A percentile compares a stretch with the other conserved stretches of the same genome.
Conservation (phyloP, 768 basidiomycete genomes). For the Boletus subparvulus region DNA sequence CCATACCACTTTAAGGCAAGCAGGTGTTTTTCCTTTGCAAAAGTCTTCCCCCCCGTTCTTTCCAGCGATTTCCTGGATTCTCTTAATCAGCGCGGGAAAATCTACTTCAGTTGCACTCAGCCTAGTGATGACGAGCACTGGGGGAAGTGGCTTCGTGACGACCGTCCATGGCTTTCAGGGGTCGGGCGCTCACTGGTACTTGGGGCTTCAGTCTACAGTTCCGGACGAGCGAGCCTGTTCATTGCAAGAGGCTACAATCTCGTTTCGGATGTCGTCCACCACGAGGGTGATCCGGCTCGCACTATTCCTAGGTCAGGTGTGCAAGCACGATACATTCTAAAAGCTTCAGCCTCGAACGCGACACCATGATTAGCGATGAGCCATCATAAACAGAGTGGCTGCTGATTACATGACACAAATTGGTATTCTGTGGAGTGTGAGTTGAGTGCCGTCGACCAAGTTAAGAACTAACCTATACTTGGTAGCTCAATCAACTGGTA, state of each 20-base stretch:
- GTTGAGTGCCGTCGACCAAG: background rate
- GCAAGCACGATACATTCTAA: background rate
- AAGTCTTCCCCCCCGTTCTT: conserved; percentile 30
- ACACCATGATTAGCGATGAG: background rate
- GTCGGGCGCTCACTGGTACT: too few relatives aligned
- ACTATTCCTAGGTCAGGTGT: background rate
- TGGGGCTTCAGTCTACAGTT: too few relatives aligned
- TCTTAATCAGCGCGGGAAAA: conserved; percentile 36
- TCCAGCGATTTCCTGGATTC: conserved; percentile 34
- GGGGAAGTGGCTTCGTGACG: conserved; percentile 30
- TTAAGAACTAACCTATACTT: background rate
- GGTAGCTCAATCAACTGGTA: background rate
- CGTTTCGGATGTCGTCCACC: background rate
- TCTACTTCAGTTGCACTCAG: conserved; percentile 29
- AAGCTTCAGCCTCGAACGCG: background rate
- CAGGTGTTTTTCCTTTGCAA: conserved; percentile 39
- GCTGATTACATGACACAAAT: background rate
- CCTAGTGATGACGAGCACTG: conserved; percentile 44
- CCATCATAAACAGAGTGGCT: background rate
- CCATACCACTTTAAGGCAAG: conserved; percentile 49
- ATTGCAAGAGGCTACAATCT: too few relatives aligned
- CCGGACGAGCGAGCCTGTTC: too few relatives aligned
- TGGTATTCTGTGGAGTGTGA: conserved; percentile 4
- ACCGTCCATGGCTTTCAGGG: conserved; percentile 44
- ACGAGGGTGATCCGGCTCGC: background rate